phyloP scores from a whole-genome alignment of 2,329 filamentous ascomycete species.

The Colletotrichum chlorophyti region DNA sequence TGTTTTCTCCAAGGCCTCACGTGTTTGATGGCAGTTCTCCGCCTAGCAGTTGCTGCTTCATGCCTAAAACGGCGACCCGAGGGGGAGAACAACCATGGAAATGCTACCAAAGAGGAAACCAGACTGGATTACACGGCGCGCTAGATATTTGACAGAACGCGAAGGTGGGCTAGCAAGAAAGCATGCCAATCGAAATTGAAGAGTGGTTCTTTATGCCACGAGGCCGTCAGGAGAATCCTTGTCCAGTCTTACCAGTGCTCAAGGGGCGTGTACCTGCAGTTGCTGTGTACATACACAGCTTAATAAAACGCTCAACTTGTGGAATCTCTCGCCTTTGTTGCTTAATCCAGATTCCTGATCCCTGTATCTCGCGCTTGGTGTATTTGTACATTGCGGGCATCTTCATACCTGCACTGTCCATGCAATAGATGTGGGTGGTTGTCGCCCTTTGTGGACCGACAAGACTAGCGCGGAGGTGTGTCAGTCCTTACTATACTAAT shows the following conservation, averaged over 20 bases:
- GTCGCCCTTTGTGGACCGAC: slow-evolving; percentile 8
- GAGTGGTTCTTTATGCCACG: slow-evolving; percentile 6
- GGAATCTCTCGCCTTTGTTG: too few species aligned
- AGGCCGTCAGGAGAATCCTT: background rate
- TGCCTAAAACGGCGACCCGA: background rate
- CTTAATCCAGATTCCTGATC: too few species aligned
- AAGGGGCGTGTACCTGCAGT: too few species aligned
- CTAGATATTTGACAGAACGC: background rate
- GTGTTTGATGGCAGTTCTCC: background rate
- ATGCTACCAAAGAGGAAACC: background rate
- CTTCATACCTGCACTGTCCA: too few species aligned
- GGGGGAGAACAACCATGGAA: background rate
- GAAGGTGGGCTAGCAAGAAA: background rate
- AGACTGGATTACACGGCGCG: too few species aligned
- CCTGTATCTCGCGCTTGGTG: too few species aligned
- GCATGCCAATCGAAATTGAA: background rate
- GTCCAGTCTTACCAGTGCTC: too few species aligned
- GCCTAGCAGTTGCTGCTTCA: background rate
- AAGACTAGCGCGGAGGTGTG: slow-evolving; percentile 5
- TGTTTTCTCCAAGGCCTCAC: background rate
- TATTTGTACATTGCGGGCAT: too few species aligned
- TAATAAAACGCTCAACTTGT: too few species aligned
- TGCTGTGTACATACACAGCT: too few species aligned
- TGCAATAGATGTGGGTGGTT: background rate
- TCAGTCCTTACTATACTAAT: too few species aligned